A percentile compares a stretch with the other conserved stretches of the same genome.
Evolutionary conservation across 2,329 filamentous ascomycete species (phyloP).

Genomic region (Microsporum canis): DNA sequence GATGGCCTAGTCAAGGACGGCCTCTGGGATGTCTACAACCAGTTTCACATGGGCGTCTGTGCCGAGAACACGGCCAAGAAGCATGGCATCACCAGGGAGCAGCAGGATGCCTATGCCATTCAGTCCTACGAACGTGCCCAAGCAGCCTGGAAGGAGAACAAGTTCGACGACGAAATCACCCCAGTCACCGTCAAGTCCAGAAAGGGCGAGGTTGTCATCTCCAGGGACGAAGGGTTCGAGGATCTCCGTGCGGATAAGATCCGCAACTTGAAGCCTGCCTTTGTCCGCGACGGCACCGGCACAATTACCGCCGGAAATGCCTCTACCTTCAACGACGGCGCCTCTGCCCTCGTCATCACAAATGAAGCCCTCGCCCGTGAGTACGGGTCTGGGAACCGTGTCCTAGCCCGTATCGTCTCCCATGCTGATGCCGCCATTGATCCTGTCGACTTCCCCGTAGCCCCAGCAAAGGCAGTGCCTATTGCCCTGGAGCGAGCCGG

Average conservation of each 20-base stretch:
- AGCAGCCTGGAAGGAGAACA: slow-evolving; percentile 69
- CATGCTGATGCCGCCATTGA: slow-evolving; percentile 85
- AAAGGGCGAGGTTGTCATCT: slow-evolving; percentile 71
- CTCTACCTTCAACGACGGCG: slow-evolving; percentile 89
- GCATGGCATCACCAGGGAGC: slow-evolving; percentile 63
- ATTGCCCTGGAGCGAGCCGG: slow-evolving; percentile 80
- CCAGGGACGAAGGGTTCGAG: slow-evolving; percentile 78
- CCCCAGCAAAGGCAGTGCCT: slow-evolving; percentile 83
- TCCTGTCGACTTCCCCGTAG: slow-evolving; percentile 86
- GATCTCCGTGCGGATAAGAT: slow-evolving; percentile 82
- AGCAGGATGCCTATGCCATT: slow-evolving; percentile 86
- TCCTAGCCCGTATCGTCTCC: slow-evolving; percentile 75
- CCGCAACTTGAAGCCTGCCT: slow-evolving; percentile 76
- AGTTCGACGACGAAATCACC: slow-evolving; percentile 81
- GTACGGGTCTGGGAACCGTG: slow-evolving; percentile 64
- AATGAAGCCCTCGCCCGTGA: slow-evolving; percentile 69
- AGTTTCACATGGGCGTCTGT: slow-evolving; percentile 97
- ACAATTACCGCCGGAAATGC: slow-evolving; percentile 93
- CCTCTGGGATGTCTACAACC: slow-evolving; percentile 89
- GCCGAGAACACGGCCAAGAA: slow-evolving; percentile 92
- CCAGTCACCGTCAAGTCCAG: slow-evolving; percentile 73
- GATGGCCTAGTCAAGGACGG: slow-evolving; percentile 93
- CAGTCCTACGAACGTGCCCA: slow-evolving; percentile 81
- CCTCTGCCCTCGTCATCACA: slow-evolving; percentile 74
- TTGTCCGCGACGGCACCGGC: slow-evolving; percentile 71